A percentile compares a stretch with the other conserved stretches of the same genome.
Conservation (phyloP, 129 eudicot genomes). For the Artemisia annua region DNA sequence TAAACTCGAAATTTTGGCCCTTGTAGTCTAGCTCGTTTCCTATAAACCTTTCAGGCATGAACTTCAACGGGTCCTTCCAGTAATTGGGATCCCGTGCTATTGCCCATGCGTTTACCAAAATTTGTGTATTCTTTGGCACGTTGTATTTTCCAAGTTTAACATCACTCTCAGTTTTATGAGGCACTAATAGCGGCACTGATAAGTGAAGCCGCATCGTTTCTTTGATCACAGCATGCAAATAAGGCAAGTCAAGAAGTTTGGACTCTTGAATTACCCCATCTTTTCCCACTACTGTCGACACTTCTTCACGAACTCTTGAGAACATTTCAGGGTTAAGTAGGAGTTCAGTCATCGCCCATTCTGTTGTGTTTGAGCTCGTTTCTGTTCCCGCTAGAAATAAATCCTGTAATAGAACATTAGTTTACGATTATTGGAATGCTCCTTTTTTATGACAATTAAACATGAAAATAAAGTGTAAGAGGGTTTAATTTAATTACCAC, state of each 20-base stretch:
- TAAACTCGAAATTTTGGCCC: constrained; percentile 10
- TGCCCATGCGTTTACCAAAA: constrained; percentile 31
- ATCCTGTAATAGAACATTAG: constrained; percentile 17
- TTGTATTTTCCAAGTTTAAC: too few relatives aligned
- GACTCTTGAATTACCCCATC: constrained; percentile 33
- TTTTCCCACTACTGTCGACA: constrained; percentile 19
- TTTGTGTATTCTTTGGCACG: constrained; percentile 31
- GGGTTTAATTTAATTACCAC: background rate
- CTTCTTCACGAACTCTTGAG: constrained; percentile 35
- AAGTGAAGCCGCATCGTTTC: constrained; percentile 35
- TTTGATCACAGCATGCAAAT: constrained; percentile 33
- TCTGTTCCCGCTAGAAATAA: constrained; percentile 34
- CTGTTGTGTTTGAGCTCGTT: constrained; percentile 27
- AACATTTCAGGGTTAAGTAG: constrained; percentile 17
- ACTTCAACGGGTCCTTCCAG: constrained; percentile 19
- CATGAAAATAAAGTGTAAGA: background rate
- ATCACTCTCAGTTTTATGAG: too few relatives aligned
- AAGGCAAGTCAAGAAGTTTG: constrained; percentile 30
- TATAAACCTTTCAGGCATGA: constrained; percentile 25
- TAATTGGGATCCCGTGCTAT: constrained; percentile 31
- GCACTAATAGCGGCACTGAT: background rate
- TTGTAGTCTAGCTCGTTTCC: constrained; percentile 18
- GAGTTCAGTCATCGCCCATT: constrained; percentile 25
- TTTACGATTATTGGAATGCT: too few relatives aligned
- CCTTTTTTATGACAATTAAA: background rate